A percentile compares a stretch with the other conserved stretches of the same genome.
Evolutionary conservation across 768 basidiomycete species (phyloP).

Genomic region (Chlorophyllum brunneum): DNA sequence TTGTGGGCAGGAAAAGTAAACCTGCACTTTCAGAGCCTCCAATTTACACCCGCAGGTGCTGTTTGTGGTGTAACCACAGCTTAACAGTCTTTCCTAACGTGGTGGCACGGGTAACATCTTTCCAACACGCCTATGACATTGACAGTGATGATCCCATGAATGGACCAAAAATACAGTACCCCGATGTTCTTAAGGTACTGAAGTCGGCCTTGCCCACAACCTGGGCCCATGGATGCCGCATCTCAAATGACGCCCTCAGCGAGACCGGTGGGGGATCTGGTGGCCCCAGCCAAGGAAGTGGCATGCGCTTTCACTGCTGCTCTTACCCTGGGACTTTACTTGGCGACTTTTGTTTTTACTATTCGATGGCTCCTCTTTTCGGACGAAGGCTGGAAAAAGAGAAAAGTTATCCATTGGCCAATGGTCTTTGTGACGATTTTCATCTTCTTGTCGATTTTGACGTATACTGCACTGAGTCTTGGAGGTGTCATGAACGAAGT

Average conservation of each 20-base stretch:
- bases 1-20: no score
- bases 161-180: not conserved
- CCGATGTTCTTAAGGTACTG: not conserved
- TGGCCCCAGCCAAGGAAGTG: slow-evolving; percentile 1
- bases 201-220: not conserved
- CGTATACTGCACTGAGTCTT: slow-evolving; percentile 1
- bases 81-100: no score
- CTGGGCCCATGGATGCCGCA: no score
- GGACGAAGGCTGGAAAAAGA: slow-evolving; percentile 6
- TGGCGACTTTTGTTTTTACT: not conserved
- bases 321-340: not conserved
- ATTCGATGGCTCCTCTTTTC: slow-evolving; percentile 8
- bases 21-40: no score
- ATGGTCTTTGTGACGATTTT: slow-evolving; percentile 3
- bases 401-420: not conserved
- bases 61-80: no score
- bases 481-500: not conserved
- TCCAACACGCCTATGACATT: not conserved
- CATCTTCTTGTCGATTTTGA: not conserved
- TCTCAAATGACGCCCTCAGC: no score
- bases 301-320: not conserved
- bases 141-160: not conserved
- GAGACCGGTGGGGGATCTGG: not conserved
- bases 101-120: not conserved
- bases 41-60: no score